Evolutionary conservation across 768 basidiomycete genomes (phyloP), one percentile per base, ranked within the genome.

Genomic region (Lactarius tabidus): DNA sequence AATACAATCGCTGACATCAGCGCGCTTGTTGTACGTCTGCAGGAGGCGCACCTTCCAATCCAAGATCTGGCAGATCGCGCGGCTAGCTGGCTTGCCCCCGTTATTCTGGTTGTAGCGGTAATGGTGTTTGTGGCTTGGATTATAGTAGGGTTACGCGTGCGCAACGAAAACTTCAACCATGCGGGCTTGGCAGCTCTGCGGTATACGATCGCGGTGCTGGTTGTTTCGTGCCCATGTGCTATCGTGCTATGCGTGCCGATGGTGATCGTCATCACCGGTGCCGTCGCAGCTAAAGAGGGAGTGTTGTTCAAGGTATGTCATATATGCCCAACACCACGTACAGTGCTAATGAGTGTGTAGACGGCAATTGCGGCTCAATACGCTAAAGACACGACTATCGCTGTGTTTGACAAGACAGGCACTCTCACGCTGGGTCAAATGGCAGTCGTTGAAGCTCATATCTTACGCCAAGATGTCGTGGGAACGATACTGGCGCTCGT

Each of bases 391-490:
- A 73, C 81, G 60, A 74, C 77, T 38, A 75, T 77, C 57, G 77
- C 81, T 35, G 82, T 80, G 2, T 81, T 86, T 62, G 85, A 87
- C 74, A 87, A 87, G 77, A 86, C 85, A 0, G 85, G 85, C 1
- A 86, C 85, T 17, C 74, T 85, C 58, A 83, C 84, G 1, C 67
- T 73, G 54, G 81, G 81, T 14, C 69, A 77, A 59, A 75, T 80
- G 33, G 69, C 74, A 0, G 79, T 83, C 20, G 76, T 75, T n/a
- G 72, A 74, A 54, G 71, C 74, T 52, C 73, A 74, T 41, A 59
- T 77, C 31, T 17, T 72, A 35, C 72, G 67, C n/a, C 71, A 70
- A 20, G 71, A 70, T n/a, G 52, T 60, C 4, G 45, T 77, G 41
- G 70, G 64, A 18, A 35, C 38, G 2, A 71, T 79, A 10, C 54